phyloP scores from a whole-genome alignment of 768 basidiomycete species.

The Leucogyrophana mollusca region DNA sequence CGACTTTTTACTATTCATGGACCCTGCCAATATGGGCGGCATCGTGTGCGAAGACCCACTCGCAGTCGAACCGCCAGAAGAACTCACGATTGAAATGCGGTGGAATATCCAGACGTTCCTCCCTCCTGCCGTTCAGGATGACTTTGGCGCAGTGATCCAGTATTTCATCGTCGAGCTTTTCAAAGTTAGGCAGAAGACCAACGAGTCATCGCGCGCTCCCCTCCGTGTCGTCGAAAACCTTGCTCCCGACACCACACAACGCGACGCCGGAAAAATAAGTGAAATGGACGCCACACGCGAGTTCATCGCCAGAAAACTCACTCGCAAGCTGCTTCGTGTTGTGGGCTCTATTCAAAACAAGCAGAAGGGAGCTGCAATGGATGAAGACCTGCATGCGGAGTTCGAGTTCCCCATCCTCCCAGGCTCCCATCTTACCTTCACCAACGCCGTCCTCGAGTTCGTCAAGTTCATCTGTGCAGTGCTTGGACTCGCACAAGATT shows the following conservation, averaged over 20 bases:
- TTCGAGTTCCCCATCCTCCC: constrained; percentile 86
- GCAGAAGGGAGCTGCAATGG: constrained; percentile 56
- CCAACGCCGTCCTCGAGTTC: constrained; percentile 84
- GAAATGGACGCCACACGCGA: constrained; percentile 69
- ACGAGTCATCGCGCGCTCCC: constrained; percentile 62
- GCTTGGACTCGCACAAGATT: constrained; percentile 77
- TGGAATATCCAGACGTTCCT: constrained; percentile 95
- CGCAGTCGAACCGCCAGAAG: constrained; percentile 64
- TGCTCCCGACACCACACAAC: constrained; percentile 62
- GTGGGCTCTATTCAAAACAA: constrained; percentile 64
- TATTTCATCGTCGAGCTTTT: constrained; percentile 86
- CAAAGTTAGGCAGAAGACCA: constrained; percentile 64
- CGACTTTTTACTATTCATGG: constrained; percentile 95
- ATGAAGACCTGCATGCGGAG: constrained; percentile 49
- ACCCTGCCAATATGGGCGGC: constrained; percentile 87
- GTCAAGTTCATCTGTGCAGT: constrained; percentile 85
- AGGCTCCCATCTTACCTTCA: constrained; percentile 77
- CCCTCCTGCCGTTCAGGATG: constrained; percentile 74
- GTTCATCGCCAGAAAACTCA: constrained; percentile 79
- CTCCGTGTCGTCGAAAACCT: constrained; percentile 68
- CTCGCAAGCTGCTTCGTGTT: constrained; percentile 71
- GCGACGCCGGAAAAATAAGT: constrained; percentile 63
- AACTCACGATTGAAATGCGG: constrained; percentile 74
- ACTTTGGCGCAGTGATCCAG: constrained; percentile 72
- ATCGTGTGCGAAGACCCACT: constrained; percentile 81